Evolutionary conservation across 2,329 filamentous ascomycete genomes (phyloP), one percentile per base, ranked within the genome.

Genomic region (Fusarium solani-melongenae): DNA sequence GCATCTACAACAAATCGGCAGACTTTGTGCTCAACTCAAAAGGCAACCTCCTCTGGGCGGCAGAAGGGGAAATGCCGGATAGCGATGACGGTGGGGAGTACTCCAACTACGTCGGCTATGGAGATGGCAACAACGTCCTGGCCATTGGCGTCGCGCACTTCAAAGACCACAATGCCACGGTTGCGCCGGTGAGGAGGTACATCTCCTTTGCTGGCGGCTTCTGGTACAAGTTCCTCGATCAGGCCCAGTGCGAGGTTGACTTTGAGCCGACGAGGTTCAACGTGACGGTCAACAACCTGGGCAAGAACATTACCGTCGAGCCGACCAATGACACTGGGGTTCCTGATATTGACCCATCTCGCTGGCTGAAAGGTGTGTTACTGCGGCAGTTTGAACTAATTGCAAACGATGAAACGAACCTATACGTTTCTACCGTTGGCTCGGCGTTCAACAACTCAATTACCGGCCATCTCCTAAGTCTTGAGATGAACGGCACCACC

Each of bases 341-440:
- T 20, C 36, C 36, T 0, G 67, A 71, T 6, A 67, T 71, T 8
- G 66, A 71, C 12, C 27, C 57, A 5, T 36, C 62, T 29, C 66
- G 66, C 12, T 66, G 62, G 57, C 46, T 66, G 0, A 66, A 66
- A 11, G 62, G 53, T 1, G 78, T 78, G 1, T 57, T 78, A 1
- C 75, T 82, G 6, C 78, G 80, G 4, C 78, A 82, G 46, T 80
- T 83, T 49, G 77, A 82, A 63, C 69, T 80, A n/a, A 78, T 82
- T 22, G 78, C 81, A 6, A 83, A 82, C 56, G 81, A 82, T 64
- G 73, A 81, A 64, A 83, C 79, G 3, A 84, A 80, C 44, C 55
- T 83, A 2, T 82, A 82, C 69, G 77, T 80, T 22, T 83, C 81
- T 0, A 75, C 81, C 0, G 76, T 83, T 2, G 82, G 82, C 20